phyloP scores from a whole-genome alignment of 2,329 filamentous ascomycete genomes.

The Scedosporium aurantiacum region DNA sequence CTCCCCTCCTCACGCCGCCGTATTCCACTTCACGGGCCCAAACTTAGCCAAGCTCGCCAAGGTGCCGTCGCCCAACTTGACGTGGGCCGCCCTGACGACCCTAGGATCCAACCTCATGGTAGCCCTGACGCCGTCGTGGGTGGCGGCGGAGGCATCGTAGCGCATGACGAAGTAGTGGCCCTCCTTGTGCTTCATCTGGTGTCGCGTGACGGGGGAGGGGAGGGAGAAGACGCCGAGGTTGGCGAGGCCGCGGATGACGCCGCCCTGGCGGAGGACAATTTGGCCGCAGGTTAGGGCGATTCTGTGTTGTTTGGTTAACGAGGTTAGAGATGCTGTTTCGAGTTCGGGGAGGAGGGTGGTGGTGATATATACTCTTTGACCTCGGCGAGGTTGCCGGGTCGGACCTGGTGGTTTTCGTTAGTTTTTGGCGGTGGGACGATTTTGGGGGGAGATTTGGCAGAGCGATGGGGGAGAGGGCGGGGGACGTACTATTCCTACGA shows the following conservation, averaged over 20 bases:
- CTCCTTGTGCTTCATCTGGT: slow-evolving; percentile 71
- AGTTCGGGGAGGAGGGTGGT: slow-evolving; percentile 8
- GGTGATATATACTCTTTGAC: slow-evolving; percentile 72
- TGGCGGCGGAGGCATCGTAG: slow-evolving; percentile 67
- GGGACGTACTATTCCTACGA: slow-evolving; percentile 80
- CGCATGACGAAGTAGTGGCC: slow-evolving; percentile 98
- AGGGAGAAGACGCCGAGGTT: slow-evolving; percentile 95
- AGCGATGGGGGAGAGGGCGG: neutral
- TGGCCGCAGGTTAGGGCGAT: slow-evolving; percentile 79
- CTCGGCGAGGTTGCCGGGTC: slow-evolving; percentile 78
- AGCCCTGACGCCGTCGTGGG: slow-evolving; percentile 63
- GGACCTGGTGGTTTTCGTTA: slow-evolving; percentile 55
- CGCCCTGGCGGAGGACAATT: slow-evolving; percentile 69
- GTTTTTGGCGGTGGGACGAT: neutral
- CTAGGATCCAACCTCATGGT: slow-evolving; percentile 79
- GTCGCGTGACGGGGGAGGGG: slow-evolving; percentile 64
- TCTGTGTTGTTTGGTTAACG: too few relatives aligned
- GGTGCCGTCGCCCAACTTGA: slow-evolving; percentile 66
- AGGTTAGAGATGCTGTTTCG: too few relatives aligned
- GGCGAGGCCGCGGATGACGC: slow-evolving; percentile 80
- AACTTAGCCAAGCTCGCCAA: slow-evolving; percentile 40
- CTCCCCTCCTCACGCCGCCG: neutral
- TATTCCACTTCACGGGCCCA: slow-evolving; percentile 38
- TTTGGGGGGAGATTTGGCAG: neutral
- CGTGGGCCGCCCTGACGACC: slow-evolving; percentile 76